phyloP scores from a whole-genome alignment of 768 basidiomycete genomes.

The Clitopilus hobsonii region DNA sequence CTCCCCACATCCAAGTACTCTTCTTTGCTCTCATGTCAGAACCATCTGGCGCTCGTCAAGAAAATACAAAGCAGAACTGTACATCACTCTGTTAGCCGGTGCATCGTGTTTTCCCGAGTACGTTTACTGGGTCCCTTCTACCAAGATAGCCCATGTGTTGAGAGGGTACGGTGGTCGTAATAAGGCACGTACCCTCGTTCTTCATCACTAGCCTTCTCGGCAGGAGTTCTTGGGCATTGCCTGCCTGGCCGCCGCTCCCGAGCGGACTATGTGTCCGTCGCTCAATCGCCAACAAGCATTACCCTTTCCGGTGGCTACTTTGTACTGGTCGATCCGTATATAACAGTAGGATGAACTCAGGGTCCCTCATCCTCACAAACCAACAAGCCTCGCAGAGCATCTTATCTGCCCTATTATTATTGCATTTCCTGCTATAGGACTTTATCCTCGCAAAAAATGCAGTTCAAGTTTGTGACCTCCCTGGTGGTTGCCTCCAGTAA shows the following conservation, averaged over 20 bases:
- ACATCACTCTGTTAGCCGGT: not conserved
- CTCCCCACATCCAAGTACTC: no score
- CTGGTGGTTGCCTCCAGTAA: conserved; percentile 13
- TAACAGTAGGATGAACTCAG: not conserved
- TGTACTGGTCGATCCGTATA: not conserved
- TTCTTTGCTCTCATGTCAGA: no score
- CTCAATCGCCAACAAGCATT: not conserved
- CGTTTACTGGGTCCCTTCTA: not conserved
- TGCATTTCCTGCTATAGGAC: no score
- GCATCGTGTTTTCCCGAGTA: not conserved
- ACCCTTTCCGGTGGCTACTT: not conserved
- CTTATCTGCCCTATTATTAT: no score
- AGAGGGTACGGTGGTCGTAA: not conserved
- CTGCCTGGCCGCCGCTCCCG: no score
- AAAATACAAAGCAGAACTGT: not conserved
- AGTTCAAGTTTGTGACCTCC: conserved; percentile 5
- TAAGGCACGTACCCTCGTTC: not conserved
- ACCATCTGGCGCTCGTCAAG: no score
- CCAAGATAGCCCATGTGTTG: not conserved
- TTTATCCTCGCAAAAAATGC: conserved; percentile 6
- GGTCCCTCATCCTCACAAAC: not conserved
- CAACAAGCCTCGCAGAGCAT: not conserved
- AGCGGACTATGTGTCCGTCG: no score
- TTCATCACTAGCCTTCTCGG: not conserved
- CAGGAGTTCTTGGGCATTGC: no score